Evolutionary conservation across 306 rosid species (phyloP).

Genomic region (Prunus mume): DNA sequence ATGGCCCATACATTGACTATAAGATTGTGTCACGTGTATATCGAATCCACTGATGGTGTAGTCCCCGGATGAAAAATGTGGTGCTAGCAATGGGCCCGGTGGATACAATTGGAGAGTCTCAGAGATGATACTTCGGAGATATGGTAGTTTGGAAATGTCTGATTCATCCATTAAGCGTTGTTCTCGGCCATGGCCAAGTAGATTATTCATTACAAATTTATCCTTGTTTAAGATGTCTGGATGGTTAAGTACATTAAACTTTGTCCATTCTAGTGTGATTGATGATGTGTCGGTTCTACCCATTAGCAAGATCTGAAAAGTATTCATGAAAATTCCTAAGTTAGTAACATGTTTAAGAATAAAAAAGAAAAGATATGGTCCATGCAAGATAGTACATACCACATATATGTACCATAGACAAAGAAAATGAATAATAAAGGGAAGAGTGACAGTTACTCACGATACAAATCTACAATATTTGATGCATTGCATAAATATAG

Average conservation of each 20-base stretch:
- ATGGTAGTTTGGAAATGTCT: slow-evolving; percentile 7
- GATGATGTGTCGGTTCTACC: too few species aligned
- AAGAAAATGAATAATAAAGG: too few species aligned
- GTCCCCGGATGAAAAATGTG: slow-evolving; percentile 11
- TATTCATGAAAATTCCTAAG: too few species aligned
- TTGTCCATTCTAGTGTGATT: too few species aligned
- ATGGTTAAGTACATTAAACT: background rate
- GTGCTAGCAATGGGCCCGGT: slow-evolving; percentile 7
- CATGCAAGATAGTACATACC: too few species aligned
- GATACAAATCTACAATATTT: too few species aligned
- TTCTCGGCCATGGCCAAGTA: background rate
- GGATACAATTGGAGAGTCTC: slow-evolving; percentile 21
- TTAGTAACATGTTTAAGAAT: too few species aligned
- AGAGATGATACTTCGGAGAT: slow-evolving; percentile 9
- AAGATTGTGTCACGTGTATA: slow-evolving; percentile 13
- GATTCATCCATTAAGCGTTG: background rate
- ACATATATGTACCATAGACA: too few species aligned
- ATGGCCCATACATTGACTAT: slow-evolving; percentile 14
- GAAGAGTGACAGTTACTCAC: too few species aligned
- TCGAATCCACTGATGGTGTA: background rate
- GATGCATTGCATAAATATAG: too few species aligned
- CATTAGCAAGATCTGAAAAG: too few species aligned
- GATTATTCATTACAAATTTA: background rate
- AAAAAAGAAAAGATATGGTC: too few species aligned
- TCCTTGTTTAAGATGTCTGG: background rate